Evolutionary conservation across 345 rosid species (phyloP).

Genomic region (Rubroshorea leprosula): DNA sequence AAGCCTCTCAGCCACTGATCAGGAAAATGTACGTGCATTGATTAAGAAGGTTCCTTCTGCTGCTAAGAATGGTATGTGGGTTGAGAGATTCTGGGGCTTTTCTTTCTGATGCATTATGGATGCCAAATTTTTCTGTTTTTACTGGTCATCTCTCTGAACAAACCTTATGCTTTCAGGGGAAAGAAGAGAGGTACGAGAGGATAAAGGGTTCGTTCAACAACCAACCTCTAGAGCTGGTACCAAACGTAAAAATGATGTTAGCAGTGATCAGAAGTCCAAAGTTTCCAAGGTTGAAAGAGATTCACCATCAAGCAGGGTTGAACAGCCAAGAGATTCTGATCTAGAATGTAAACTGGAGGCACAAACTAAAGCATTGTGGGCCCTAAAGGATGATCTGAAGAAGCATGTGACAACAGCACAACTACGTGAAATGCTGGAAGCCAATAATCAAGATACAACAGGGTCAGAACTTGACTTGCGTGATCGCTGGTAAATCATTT

Average conservation of each 20-base stretch:
- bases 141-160: slow-evolving; percentile 19
- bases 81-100: no score
- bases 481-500: slow-evolving; percentile 64
- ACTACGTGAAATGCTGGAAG: slow-evolving; percentile 77
- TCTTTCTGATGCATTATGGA: no score
- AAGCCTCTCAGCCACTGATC: slow-evolving; percentile 60
- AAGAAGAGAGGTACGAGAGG: slow-evolving; percentile 24
- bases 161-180: slow-evolving; percentile 23
- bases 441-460: slow-evolving; percentile 64
- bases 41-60: no score
- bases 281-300: slow-evolving; percentile 31
- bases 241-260: slow-evolving; percentile 54
- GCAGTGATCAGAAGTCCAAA: slow-evolving; percentile 46
- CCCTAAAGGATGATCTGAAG: slow-evolving; percentile 78
- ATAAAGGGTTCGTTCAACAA: slow-evolving; percentile 23
- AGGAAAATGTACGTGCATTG: slow-evolving; percentile 39
- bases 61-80: no score
- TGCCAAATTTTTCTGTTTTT: no score
- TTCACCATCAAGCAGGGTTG: no score
- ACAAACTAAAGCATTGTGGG: slow-evolving; percentile 80
- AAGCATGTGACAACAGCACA: slow-evolving; percentile 64
- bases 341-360: slow-evolving; percentile 57
- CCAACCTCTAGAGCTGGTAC: slow-evolving; percentile 40
- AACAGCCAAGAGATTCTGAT: slow-evolving; percentile 25
- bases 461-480: slow-evolving; percentile 91